Conservation (phyloP, 495 filamentous ascomycete genomes). For the Penicillium roqueforti region DNA sequence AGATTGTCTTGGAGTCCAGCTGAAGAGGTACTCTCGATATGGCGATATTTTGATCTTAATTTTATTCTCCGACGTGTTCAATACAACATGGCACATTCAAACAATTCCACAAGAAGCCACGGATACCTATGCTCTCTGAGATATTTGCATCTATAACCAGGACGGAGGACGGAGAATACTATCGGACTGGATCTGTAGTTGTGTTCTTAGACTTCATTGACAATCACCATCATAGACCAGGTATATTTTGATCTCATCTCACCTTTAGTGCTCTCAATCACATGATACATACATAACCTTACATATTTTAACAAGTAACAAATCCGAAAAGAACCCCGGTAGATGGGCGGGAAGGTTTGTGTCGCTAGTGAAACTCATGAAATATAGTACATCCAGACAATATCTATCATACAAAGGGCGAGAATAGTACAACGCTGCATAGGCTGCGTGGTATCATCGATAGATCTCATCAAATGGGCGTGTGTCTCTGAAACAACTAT, state of each 20-base stretch:
- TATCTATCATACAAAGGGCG: constrained; percentile 23
- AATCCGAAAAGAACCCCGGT: neutral
- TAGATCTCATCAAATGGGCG: constrained; percentile 96
- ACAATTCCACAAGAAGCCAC: neutral
- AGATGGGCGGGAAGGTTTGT: neutral
- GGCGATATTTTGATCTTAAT: constrained; percentile 22
- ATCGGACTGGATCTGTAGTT: neutral
- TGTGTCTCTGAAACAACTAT: constrained; percentile 91
- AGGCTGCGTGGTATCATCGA: constrained; percentile 53
- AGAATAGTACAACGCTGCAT: constrained; percentile 11
- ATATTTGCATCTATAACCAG: neutral
- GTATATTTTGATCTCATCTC: neutral
- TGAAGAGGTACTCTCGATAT: constrained; percentile 16
- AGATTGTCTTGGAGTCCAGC: constrained; percentile 18
- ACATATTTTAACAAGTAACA: neutral
- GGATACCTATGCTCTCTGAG: neutral
- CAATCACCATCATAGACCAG: neutral
- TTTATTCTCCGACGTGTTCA: constrained; percentile 12
- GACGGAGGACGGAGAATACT: neutral
- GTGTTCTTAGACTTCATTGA: neutral
- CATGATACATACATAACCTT: neutral
- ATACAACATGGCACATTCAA: constrained; percentile 28
- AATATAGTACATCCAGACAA: constrained; percentile 7
- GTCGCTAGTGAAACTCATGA: neutral
- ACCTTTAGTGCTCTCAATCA: neutral